These are phyloP conservation scores for Apophysomyces ossiformis DNA, from an alignment of 371 early-diverging fungal species.

Conservation along the genomic window DNA sequence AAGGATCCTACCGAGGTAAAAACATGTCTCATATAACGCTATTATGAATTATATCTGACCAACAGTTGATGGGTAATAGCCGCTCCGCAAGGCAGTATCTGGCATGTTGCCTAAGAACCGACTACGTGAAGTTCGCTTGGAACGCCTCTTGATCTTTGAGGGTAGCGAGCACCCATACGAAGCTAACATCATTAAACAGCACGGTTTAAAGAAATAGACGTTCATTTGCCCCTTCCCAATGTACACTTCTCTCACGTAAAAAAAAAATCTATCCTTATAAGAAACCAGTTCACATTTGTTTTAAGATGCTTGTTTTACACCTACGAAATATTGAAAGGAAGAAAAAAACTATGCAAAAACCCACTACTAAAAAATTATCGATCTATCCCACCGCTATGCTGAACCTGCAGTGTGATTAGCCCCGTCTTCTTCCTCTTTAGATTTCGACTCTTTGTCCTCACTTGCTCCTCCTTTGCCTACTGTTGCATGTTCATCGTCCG, in stretches of 20 bases:
- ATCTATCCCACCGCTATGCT: constrained; percentile 8
- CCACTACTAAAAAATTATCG: constrained; percentile 5
- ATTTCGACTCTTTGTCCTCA: background rate
- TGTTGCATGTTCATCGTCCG: background rate
- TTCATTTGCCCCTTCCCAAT: background rate
- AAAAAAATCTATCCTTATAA: constrained; percentile 5
- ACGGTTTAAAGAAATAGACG: constrained; percentile 62
- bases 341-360: background rate
- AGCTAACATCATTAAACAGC: constrained; percentile 84
- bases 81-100: constrained; percentile 90
- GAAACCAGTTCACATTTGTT: constrained; percentile 10
- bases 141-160: constrained; percentile 86
- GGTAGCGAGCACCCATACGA: constrained; percentile 92
- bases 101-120: constrained; percentile 97
- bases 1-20: constrained; percentile 81
- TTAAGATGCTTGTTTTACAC: constrained; percentile 9
- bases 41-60: background rate
- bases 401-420: constrained; percentile 7
- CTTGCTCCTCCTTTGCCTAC: background rate
- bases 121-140: constrained; percentile 80
- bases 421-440: constrained; percentile 6
- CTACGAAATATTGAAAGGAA: background rate
- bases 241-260: constrained; percentile 9
- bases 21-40: background rate
- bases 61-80: constrained; percentile 26